Conservation (phyloP, 164 flowering plant genomes). For the Tetrastigma voinierianum region DNA sequence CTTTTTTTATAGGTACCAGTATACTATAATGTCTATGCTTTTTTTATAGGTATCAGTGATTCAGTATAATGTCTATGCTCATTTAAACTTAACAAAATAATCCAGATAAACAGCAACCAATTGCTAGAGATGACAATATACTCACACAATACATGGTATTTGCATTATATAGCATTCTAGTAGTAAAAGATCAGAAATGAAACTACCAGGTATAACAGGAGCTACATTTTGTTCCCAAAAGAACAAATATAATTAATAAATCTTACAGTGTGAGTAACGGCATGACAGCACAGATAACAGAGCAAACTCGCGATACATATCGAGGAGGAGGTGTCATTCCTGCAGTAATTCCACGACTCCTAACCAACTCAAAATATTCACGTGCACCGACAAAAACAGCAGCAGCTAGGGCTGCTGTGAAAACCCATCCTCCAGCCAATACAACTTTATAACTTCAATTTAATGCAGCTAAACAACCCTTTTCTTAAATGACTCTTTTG, state of each 20-base stretch:
- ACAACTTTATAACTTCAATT: constrained; percentile 47
- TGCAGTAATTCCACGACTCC: constrained; percentile 79
- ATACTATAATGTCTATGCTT: background rate
- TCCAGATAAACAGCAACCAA: background rate
- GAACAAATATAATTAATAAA: background rate
- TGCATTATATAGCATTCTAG: too few species aligned
- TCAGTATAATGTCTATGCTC: background rate
- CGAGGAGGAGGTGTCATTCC: constrained; percentile 99
- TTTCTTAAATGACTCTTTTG: constrained; percentile 72
- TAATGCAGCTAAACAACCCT: constrained; percentile 77
- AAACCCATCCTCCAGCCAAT: constrained; percentile 72
- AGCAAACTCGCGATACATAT: constrained; percentile 89
- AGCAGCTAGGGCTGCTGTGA: constrained; percentile 63
- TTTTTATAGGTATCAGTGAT: too few species aligned
- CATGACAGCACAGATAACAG: constrained; percentile 84
- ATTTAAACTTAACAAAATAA: background rate
- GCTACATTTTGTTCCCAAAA: too few species aligned
- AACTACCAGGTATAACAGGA: too few species aligned
- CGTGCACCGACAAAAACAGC: constrained; percentile 73
- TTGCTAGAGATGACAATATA: too few species aligned
- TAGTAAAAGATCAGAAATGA: background rate
- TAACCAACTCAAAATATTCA: constrained; percentile 89
- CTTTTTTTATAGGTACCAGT: too few species aligned
- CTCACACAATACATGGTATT: too few species aligned
- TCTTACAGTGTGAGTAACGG: constrained; percentile 85